Evolutionary conservation across 2,329 filamentous ascomycete species (phyloP).

Genomic region (Phoma sp.): DNA sequence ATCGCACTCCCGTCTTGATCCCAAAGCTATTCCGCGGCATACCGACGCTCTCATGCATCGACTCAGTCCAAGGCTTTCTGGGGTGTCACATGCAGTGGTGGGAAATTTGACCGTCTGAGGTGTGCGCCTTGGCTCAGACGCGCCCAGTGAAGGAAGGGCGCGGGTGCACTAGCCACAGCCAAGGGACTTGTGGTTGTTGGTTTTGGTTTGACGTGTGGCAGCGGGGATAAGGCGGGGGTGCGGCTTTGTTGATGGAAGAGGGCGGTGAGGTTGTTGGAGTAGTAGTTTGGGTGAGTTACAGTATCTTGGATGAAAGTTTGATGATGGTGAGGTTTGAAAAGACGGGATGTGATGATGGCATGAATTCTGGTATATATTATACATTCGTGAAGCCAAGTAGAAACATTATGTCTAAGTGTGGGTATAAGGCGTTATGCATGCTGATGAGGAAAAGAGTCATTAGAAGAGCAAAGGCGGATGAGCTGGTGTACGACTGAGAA

Average conservation of each 20-base stretch:
- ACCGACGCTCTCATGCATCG: too few species aligned
- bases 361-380: background rate
- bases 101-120: too few species aligned
- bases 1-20: too few species aligned
- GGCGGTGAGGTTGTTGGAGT: too few species aligned
- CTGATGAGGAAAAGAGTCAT: too few species aligned
- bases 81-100: too few species aligned
- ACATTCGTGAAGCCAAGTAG: background rate
- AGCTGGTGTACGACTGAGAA: background rate
- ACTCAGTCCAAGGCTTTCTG: too few species aligned
- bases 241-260: background rate
- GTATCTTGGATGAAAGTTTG: too few species aligned
- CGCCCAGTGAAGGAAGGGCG: too few species aligned
- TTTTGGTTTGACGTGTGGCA: background rate
- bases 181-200: background rate
- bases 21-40: too few species aligned
- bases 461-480: background rate
- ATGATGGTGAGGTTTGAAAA: background rate
- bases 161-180: constrained; percentile 3
- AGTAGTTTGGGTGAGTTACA: too few species aligned
- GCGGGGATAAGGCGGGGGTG: background rate
- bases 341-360: too few species aligned
- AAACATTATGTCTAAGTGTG: constrained; percentile 9
- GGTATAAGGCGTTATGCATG: constrained; percentile 7
- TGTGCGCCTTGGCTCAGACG: constrained; percentile 4